Evolutionary conservation across 148 eudicot genomes (phyloP).

Genomic region (Euryodendron excelsum): DNA sequence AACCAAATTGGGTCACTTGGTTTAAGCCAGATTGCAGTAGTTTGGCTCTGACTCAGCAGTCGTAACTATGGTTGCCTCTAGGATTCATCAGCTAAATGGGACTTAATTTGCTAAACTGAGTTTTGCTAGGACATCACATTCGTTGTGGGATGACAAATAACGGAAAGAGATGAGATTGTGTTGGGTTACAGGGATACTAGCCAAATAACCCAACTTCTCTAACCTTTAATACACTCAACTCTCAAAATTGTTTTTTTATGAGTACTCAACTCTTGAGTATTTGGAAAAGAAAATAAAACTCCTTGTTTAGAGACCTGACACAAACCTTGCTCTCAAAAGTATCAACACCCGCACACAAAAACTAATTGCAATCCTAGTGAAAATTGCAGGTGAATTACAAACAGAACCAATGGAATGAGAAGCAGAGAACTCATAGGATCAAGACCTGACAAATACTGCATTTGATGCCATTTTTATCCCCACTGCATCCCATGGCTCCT

Average conservation of each 20-base stretch:
- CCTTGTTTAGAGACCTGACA: neutral
- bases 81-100: neutral
- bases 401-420: neutral
- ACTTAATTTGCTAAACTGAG: neutral
- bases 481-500: constrained; percentile 19
- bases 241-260: too few relatives aligned
- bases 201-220: neutral
- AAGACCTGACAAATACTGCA: constrained; percentile 95
- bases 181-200: neutral
- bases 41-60: too few relatives aligned
- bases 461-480: constrained; percentile 50
- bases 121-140: neutral
- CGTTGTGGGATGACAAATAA: neutral
- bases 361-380: neutral
- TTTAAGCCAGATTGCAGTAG: neutral
- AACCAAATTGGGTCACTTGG: too few relatives aligned
- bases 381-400: neutral
- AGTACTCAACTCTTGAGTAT: neutral
- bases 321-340: neutral
- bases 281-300: constrained; percentile 1
- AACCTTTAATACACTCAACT: neutral
- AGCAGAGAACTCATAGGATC: neutral
- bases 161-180: neutral
- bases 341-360: neutral
- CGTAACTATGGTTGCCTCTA: neutral